Evolutionary conservation across 1,284 basidiomycete genomes (phyloP), one percentile per base, ranked within the genome.

Genomic region (Leccinum pachyderme): DNA sequence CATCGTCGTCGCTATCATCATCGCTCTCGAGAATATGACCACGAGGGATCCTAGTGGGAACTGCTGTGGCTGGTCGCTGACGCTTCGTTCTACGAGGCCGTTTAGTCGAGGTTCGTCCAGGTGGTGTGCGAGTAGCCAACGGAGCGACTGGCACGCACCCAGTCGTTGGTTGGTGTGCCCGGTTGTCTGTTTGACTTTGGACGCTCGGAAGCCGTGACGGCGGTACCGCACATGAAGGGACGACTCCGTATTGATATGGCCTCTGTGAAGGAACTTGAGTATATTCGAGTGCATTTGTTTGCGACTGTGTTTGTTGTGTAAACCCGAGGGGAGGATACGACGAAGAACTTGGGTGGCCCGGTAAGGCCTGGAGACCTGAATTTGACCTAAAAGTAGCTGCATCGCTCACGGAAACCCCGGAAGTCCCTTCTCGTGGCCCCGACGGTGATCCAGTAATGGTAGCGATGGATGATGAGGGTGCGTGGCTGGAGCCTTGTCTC

Each of bases 1-100:
- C 68, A 1, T 69, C 68, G 2, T 72, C 68, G 0, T 69, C 71
- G 9, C 69, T 72, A 1, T 71, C 67, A 15, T 65, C 62, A 5
- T 72, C 69, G 28, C 67, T 71, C 15, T 67, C 67, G 2, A 32
- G 53, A 2, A 41, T 11, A 32, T 58, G 59, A 13, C 46, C 33
- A 33, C 50, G 57, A 33, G 56, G 33, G 8, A 50, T 22, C 6
- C 47, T 49, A 1, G 45, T 47, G 18, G 29, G 33, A 13, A 28
- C 5, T 11, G 46, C 51, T 9, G 44, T 15, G 35, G 51, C 57
- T 18, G 41, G 52, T 33, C 65, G 52, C 35, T 2, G 47, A 9
- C 68, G 68, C 47, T 69, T 69, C 4, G 53, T 44, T 13, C 51
- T 45, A 39, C 71, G 69, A 12, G 51, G 13, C n/a, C 58, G 59